phyloP scores from a whole-genome alignment of 257 asterid species.

The Nicotiana tomentosiformis region DNA sequence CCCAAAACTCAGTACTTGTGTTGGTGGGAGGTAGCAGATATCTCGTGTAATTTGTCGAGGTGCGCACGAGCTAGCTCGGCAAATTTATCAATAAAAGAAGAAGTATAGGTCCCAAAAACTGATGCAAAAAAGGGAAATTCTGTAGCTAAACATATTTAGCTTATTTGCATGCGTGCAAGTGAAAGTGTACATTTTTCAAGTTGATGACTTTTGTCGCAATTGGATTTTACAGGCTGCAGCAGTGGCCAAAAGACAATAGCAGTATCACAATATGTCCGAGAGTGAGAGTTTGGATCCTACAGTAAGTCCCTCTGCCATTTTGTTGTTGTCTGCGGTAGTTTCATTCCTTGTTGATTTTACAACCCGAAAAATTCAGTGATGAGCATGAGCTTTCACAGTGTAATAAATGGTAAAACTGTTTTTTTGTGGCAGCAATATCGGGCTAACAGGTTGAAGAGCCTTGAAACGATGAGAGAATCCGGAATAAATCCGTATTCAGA shows the following conservation, averaged over 20 bases:
- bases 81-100: too few relatives aligned
- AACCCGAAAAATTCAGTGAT: background rate
- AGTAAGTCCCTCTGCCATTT: background rate
- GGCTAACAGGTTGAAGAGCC: background rate
- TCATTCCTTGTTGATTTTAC: background rate
- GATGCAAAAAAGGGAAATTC: background rate
- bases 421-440: background rate
- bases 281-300: background rate
- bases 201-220: background rate
- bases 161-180: background rate
- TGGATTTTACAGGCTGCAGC: background rate
- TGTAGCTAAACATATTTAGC: background rate
- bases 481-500: constrained; percentile 3
- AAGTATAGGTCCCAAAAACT: background rate
- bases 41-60: too few relatives aligned
- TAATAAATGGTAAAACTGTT: background rate
- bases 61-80: too few relatives aligned
- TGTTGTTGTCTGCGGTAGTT: background rate
- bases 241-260: background rate
- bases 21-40: too few relatives aligned
- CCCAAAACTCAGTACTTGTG: too few relatives aligned
- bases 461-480: background rate
- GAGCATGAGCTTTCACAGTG: background rate
- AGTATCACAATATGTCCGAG: background rate
- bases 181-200: background rate